These are phyloP conservation scores for Sextonia rubra DNA, from an alignment of 164 flowering plant species.

Conservation along the genomic window DNA sequence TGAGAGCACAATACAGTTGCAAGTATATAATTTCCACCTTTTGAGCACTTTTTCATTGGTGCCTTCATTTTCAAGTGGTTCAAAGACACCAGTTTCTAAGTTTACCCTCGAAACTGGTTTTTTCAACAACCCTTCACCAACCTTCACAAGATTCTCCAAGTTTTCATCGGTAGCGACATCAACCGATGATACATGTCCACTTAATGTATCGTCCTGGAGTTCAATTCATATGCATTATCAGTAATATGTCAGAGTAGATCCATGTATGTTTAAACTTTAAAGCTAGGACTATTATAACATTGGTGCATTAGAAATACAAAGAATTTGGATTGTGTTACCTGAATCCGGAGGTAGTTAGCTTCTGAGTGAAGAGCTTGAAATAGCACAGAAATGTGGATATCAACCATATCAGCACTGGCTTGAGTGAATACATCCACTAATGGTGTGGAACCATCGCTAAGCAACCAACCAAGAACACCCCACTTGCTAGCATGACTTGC, in stretches of 20 bases:
- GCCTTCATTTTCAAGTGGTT: constrained; percentile 10
- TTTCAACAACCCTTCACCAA: constrained; percentile 17
- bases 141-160: constrained; percentile 17
- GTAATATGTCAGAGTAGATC: background rate
- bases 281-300: background rate
- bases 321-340: constrained; percentile 12
- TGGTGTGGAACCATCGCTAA: constrained; percentile 20
- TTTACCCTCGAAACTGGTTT: constrained; percentile 18
- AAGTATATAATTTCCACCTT: constrained; percentile 9
- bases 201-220: constrained; percentile 17
- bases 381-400: constrained; percentile 19
- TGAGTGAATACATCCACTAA: constrained; percentile 27
- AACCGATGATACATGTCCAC: constrained; percentile 1
- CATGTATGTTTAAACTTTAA: no score
- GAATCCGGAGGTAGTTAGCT: constrained; percentile 28
- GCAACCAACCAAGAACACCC: constrained; percentile 31
- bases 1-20: background rate
- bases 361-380: constrained; percentile 29
- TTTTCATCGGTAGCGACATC: constrained; percentile 16
- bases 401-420: constrained; percentile 32
- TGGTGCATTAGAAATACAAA: background rate
- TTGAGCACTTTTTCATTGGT: constrained; percentile 21
- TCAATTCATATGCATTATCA: background rate
- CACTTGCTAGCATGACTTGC: constrained; percentile 30
- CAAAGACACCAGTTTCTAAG: constrained; percentile 21